Evolutionary conservation across 176 grass and related monocot genomes (phyloP), one percentile per base, ranked within the genome.

Genomic region (bread wheat (Triticum aestivum)): DNA sequence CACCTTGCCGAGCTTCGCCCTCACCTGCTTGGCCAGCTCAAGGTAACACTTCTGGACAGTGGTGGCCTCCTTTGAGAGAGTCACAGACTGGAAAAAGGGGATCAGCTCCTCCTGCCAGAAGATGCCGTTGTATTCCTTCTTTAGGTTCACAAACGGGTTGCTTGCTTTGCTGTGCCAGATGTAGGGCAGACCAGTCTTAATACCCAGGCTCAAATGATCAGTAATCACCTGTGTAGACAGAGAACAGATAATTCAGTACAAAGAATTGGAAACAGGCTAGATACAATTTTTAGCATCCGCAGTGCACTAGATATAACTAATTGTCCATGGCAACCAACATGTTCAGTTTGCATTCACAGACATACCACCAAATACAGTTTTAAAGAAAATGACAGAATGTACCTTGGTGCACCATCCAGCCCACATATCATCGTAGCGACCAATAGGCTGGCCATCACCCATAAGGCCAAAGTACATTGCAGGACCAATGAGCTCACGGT

Each of bases 361-460:
- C 62, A 80, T 13, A 35, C 29, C 14, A 73, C 1, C 7, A 51
- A 51, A 49, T 20, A 34, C 3, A 61, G 44, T 33, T 75, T 24
- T 4, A 20, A 76, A 75, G 30, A 26, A 74, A 77, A 75, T 47
- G 59, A 73, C 0, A 51, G 17, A 24, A 41, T 49, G 65, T 73
- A 94, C 92, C 92, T 94, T 94, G 39, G 73, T 85, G 78, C 92
- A 94, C 92, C 92, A 94, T 71, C 92, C 92, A 7, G 92, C 89
- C 92, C 92, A 94, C 92, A 94, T 94, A 71, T 94, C 92, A 5
- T 94, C 92, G 30, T 94, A 94, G 47, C 92, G 92, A 38, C 89
- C 89, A 80, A 94, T 91, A 71, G 92, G 92, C 81, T 94, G 92
- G 61, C 87, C 89, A 79, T 94, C 89, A 79, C 92, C 92, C 92